Percentiles rank a stretch among this genome's conserved stretches.
phyloP scores from a whole-genome alignment of 768 basidiomycete genomes.

The Podaxis sp. region DNA sequence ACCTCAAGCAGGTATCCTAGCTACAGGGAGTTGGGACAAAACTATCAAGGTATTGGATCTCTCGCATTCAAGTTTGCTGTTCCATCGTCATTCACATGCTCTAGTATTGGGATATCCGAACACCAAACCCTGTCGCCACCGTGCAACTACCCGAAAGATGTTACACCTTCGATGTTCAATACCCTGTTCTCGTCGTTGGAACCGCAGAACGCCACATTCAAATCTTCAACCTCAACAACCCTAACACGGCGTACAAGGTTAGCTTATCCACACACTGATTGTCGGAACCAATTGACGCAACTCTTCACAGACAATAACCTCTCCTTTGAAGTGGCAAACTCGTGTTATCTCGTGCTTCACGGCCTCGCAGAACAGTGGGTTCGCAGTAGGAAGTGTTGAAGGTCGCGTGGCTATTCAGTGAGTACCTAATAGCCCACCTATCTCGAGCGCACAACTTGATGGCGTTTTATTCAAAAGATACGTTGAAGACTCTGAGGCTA shows the following conservation, averaged over 20 bases:
- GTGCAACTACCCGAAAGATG: slow-evolving; percentile 89
- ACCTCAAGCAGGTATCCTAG: slow-evolving; percentile 72
- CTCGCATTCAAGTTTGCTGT: neutral
- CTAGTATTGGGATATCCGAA: slow-evolving; percentile 92
- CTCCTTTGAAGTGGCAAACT: slow-evolving; percentile 94
- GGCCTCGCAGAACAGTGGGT: slow-evolving; percentile 62
- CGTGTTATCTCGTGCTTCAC: slow-evolving; percentile 84
- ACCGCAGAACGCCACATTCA: slow-evolving; percentile 92
- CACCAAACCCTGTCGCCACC: slow-evolving; percentile 70
- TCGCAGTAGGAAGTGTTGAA: slow-evolving; percentile 84
- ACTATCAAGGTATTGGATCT: slow-evolving; percentile 74
- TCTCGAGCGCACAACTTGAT: slow-evolving; percentile 5
- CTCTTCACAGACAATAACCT: slow-evolving; percentile 64
- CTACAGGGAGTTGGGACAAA: slow-evolving; percentile 98
- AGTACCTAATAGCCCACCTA: slow-evolving; percentile 29
- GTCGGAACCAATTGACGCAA: neutral
- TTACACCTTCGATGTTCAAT: slow-evolving; percentile 82
- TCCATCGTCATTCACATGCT: neutral
- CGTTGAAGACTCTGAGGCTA: slow-evolving; percentile 79
- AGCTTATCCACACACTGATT: slow-evolving; percentile 17
- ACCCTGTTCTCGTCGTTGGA: slow-evolving; percentile 86
- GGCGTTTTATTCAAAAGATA: slow-evolving; percentile 47
- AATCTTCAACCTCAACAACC: slow-evolving; percentile 85
- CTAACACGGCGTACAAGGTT: slow-evolving; percentile 77
- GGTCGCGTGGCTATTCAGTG: slow-evolving; percentile 96